Conservation (phyloP, 192 early-diverging fungal genomes). For the Cladochytrium replicatum region DNA sequence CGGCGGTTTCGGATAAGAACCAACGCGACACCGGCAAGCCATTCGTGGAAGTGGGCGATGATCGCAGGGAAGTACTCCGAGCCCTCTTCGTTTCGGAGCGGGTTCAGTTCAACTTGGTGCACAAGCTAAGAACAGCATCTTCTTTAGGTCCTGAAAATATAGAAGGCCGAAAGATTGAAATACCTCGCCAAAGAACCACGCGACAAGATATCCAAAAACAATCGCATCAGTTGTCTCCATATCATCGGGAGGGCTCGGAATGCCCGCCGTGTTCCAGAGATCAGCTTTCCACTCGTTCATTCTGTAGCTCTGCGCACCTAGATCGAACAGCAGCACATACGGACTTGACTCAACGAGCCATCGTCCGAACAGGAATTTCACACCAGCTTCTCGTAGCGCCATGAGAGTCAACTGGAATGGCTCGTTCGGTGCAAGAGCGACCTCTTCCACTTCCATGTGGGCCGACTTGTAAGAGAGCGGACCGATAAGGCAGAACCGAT, state of each 20-base stretch:
- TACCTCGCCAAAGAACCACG: constrained; percentile 92
- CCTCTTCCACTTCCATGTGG: constrained; percentile 80
- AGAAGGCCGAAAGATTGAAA: too few species aligned
- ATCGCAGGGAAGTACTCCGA: constrained; percentile 41
- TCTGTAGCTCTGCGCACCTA: constrained; percentile 60
- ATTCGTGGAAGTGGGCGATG: constrained; percentile 97
- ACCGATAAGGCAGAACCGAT: constrained; percentile 86
- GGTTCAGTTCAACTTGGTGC: too few species aligned
- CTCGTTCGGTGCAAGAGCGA: constrained; percentile 64
- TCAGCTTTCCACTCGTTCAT: constrained; percentile 96
- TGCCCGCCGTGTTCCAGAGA: constrained; percentile 78
- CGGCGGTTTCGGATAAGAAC: constrained; percentile 79
- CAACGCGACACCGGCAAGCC: constrained; percentile 86
- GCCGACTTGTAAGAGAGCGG: constrained; percentile 80
- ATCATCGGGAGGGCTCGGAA: constrained; percentile 90
- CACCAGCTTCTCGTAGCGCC: constrained; percentile 55
- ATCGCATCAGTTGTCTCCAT: constrained; percentile 90
- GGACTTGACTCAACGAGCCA: constrained; percentile 95
- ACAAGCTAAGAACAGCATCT: too few species aligned
- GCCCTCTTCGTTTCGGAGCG: too few species aligned
- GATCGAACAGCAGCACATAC: constrained; percentile 80
- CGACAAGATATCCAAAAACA: constrained; percentile 85
- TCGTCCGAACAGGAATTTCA: constrained; percentile 80
- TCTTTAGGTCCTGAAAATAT: too few species aligned
- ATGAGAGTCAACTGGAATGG: constrained; percentile 53